Evolutionary conservation across 106 monocot species (phyloP), one percentile per base, ranked within the genome.

Genomic region (Amphibolis antarctica): DNA sequence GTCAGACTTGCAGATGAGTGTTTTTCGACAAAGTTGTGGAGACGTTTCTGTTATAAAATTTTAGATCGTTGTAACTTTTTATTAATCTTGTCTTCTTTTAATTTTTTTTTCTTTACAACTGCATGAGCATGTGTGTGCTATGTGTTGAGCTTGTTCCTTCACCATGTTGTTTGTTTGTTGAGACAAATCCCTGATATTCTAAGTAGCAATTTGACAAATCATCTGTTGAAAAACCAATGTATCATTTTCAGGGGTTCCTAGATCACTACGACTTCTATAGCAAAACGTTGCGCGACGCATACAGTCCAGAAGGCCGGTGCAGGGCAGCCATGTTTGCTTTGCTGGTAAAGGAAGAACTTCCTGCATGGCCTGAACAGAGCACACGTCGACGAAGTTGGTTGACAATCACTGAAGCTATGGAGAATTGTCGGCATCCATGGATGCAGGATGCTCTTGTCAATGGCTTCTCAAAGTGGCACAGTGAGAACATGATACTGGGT

Each of bases 251-350:
- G 92, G 74, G 74, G 14, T 88, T 75, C 60, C 30, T 92, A 76
- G 88, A 81, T 20, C 60, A 67, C 60, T 92, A 92, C 62, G 19
- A 71, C 18, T 92, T 92, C 78, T 82, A 76, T 60, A 92, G 92
- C 75, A 92, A 85, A 69, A 88, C 74, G 26, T 82, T 75, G 42
- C 82, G 82, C 51, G 92, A 92, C 59, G 92, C 78, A 60, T 92
- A 71, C 71, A 64, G 92, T 60, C 92, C 92, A 0, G 92, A 92
- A 66, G 88, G 88, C 12, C 63, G 44, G 14, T 89, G 88, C 74
- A 89, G 64, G 64, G 88, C 85, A 1, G 70, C 84, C 7, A 80
- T 89, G 71, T 89, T 85, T 60, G 81, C 85, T 2, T 63, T 88
- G 81, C 79, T 64, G 27, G 88, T 88, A 12, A 78, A 76, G 22